phyloP scores from a whole-genome alignment of 768 basidiomycete species.

The Hydnum rufescens region DNA sequence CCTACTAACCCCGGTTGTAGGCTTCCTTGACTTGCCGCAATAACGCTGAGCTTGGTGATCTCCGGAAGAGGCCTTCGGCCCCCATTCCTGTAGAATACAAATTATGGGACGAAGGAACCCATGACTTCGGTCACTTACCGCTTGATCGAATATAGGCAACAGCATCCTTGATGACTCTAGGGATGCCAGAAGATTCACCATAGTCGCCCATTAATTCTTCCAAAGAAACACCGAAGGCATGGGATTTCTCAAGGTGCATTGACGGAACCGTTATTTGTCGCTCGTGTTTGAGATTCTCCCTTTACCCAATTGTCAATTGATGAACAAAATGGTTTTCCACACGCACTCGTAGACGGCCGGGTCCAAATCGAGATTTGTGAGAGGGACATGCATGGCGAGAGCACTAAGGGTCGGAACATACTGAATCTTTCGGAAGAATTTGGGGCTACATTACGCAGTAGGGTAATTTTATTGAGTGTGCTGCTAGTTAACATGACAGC shows the following conservation, averaged over 20 bases:
- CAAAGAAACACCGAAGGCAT: conserved; percentile 59
- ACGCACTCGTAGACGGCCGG: conserved; percentile 66
- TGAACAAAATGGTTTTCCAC: background rate
- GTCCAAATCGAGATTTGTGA: conserved; percentile 77
- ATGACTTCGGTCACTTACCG: conserved; percentile 16
- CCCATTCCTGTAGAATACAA: conserved; percentile 25
- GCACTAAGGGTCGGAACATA: conserved; percentile 64
- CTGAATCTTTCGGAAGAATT: conserved; percentile 70
- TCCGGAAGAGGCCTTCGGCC: conserved; percentile 63
- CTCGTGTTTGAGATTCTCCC: conserved; percentile 67
- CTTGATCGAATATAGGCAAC: conserved; percentile 49
- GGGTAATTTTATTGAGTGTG: conserved; percentile 2
- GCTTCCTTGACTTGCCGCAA: conserved; percentile 62
- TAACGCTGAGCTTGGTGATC: conserved; percentile 53
- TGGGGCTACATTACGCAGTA: conserved; percentile 60
- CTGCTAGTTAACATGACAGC: background rate
- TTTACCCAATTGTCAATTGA: conserved; percentile 16
- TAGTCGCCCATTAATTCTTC: conserved; percentile 69
- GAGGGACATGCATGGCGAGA: conserved; percentile 52
- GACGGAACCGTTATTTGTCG: conserved; percentile 45
- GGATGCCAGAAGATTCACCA: conserved; percentile 68
- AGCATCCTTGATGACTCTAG: conserved; percentile 57
- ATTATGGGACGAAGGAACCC: background rate
- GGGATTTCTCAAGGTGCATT: conserved; percentile 28
- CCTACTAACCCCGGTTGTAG: conserved; percentile 49